These are phyloP conservation scores for Rhododendron molle DNA, from an alignment of 148 eudicot genomes.

Conservation along the genomic window DNA sequence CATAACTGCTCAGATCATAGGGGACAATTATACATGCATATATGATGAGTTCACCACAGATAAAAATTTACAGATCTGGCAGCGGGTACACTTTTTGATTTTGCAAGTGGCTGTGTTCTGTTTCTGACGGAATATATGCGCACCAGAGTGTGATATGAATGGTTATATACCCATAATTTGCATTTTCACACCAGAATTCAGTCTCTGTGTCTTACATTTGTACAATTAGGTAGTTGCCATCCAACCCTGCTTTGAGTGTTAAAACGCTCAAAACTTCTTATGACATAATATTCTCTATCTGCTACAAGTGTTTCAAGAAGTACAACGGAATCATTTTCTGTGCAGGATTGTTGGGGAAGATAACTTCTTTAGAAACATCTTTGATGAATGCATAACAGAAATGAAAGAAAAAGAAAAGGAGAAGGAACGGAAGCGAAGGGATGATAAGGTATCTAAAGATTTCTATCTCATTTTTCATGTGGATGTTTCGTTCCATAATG, in stretches of 20 bases:
- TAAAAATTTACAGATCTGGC: background rate
- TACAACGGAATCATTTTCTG: slow-evolving; percentile 6
- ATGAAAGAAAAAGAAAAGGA: slow-evolving; percentile 64
- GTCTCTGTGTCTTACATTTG: background rate
- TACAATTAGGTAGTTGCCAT: background rate
- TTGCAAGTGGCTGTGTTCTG: background rate
- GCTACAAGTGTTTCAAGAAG: background rate
- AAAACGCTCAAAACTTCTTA: background rate
- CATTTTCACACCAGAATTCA: background rate
- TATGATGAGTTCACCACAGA: background rate
- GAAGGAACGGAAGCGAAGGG: slow-evolving; percentile 52
- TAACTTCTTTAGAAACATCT: slow-evolving; percentile 50
- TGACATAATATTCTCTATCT: slow-evolving; percentile 6
- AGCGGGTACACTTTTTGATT: background rate
- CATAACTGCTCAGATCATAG: background rate
- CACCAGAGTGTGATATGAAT: background rate
- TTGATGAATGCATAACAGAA: slow-evolving; percentile 60
- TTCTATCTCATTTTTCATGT: background rate
- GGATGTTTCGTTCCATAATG: background rate
- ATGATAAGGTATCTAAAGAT: slow-evolving; percentile 63
- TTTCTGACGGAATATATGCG: background rate
- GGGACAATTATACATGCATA: background rate
- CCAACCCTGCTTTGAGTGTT: background rate
- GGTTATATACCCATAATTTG: background rate
- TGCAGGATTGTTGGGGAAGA: slow-evolving; percentile 66